These are phyloP conservation scores for Fonsecaea erecta DNA, from an alignment of 2,329 filamentous ascomycete genomes.

Conservation along the genomic window DNA sequence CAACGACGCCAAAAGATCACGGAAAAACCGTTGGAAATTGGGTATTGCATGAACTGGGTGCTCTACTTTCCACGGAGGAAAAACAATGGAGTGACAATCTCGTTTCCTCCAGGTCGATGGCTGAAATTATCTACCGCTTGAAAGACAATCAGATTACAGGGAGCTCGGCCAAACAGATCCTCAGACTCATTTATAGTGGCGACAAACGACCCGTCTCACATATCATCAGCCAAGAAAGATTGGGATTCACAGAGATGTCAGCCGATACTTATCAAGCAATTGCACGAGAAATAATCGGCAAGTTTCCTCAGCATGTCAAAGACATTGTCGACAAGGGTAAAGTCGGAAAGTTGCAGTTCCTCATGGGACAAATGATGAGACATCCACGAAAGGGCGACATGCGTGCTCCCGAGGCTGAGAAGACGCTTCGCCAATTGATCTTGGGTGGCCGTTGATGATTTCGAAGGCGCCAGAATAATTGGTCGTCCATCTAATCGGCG, in stretches of 20 bases:
- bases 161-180: constrained; percentile 64
- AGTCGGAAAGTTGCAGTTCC: constrained; percentile 68
- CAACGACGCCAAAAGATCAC: constrained; percentile 42
- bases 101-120: constrained; percentile 51
- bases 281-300: constrained; percentile 58
- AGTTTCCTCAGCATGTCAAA: constrained; percentile 62
- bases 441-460: constrained; percentile 9
- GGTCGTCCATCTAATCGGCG: not conserved
- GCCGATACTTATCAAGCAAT: constrained; percentile 60
- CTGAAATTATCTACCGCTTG: constrained; percentile 52
- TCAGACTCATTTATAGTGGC: constrained; percentile 60
- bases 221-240: constrained; percentile 62
- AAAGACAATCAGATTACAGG: constrained; percentile 55
- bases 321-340: constrained; percentile 65
- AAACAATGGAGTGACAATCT: constrained; percentile 45
- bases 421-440: constrained; percentile 48
- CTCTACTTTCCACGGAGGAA: constrained; percentile 62
- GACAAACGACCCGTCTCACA: constrained; percentile 54
- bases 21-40: constrained; percentile 65
- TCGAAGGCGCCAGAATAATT: not conserved
- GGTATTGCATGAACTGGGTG: constrained; percentile 77
- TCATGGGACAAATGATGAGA: constrained; percentile 71
- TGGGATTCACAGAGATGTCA: constrained; percentile 61
- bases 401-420: constrained; percentile 63
- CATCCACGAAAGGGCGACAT: constrained; percentile 64